Base-by-base conservation (phyloP, 2,329 filamentous ascomycete genomes). In the Sporothrix luriei region DNA sequence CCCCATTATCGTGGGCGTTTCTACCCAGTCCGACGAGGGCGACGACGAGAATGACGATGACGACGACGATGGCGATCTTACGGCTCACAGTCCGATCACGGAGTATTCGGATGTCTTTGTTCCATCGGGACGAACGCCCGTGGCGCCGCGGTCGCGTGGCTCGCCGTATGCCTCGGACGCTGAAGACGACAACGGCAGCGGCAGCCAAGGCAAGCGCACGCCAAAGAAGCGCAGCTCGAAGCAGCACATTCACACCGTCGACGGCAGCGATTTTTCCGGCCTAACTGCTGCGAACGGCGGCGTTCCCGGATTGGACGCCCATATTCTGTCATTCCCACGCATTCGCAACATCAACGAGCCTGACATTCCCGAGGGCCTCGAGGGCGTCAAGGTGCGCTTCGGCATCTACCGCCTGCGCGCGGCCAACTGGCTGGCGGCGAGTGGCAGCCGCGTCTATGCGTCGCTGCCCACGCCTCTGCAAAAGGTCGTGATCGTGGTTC, bases 271-370 rank as follows among this genome's bases (percentile, higher is more conserved):
- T 62, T 69, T 69, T 48, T 48, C 75, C 40, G 72, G 69, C 65
- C 70, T 76, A 72, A 75, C 78, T n/a, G 24, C 52, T 29, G 66
- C 52, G 11, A 54, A 54, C 24, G 52, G 57, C n/a, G 52, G 76
- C 21, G 79, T 82, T 26, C 7, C 21, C 19, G 82, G 82, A 19
- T 21, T 67, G 11, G 62, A 70, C 64, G 68, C 43, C 21, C 82
- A 88, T 72, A 89, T 91, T 19, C 83, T 88, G 68, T 87, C 85
- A 1, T 91, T 92, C 76, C 86, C 88, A 43, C 83, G 81, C 59
- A 84, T 88, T 73, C 81, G 80, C 52, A 82, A 79, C 69, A 74
- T 76, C 67, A 78, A 82, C 29, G 82, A 83, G 38, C 75, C 77
- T 4, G 79, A 82, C 29, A 75, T 79, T 7, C 79, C 82, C 1